Evolutionary conservation across 164 flowering plant species (phyloP), one percentile per base, ranked within the genome.

Genomic region (Tetracentron sinense): DNA sequence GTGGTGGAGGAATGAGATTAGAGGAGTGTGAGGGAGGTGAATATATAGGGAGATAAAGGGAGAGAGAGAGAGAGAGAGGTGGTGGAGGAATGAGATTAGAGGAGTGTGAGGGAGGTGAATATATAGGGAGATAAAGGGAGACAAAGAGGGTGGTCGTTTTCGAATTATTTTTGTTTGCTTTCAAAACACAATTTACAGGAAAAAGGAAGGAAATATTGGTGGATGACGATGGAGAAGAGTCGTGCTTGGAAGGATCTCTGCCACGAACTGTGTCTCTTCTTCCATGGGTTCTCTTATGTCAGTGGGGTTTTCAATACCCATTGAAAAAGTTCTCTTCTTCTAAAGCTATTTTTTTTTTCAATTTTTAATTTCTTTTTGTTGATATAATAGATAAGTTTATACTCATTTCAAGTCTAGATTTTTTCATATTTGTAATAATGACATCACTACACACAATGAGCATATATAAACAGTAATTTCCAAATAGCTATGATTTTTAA

Each of bases 241-340:
- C 54, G 1, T 19, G 30, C 5, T 26, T 35, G 11, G 47, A 42
- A 51, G 51, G 63, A 59, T 62, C 19, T 66, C 52, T 62, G 62
- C 75, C 72, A 71, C 66, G 63, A 61, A 52, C 21, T 61, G 7
- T 1, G 53, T 65, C 65, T 42, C 50, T 51, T 49, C 56, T 61
- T 22, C 38, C 61, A 69, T 64, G 54, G 55, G 53, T 61, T 61
- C 42, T 21, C 56, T 42, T 1, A 7, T 6, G 29, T 42, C n/a
- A 60, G 44, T 69, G 62, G 52, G 22, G 22, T 52, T 49, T 54
- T 20, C 16, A 38, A 28, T 26, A 19, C 54, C 4, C 30, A 14
- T 60, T 33, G 55, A 69, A 69, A 63, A 50, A 22, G 67, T 63
- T 42, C 16, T 10, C 23, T 16, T 35, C 28, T 60, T 56, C 49